Evolutionary conservation across 257 asterid species (phyloP).

Genomic region (Nyctanthes arbortristis): DNA sequence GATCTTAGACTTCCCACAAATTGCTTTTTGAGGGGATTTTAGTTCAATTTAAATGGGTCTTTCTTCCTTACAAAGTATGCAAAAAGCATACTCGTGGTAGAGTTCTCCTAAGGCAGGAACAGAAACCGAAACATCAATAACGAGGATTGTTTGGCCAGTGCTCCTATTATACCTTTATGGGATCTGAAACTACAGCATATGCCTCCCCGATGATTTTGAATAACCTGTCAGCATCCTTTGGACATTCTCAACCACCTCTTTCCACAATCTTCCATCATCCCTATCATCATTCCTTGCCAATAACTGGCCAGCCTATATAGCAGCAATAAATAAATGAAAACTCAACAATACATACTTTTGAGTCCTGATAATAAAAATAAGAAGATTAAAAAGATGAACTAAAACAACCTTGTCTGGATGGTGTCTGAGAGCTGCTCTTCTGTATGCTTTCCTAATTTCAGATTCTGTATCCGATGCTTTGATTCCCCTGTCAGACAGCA

Average conservation of each 20-base stretch:
- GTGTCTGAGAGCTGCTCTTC: conserved; percentile 95
- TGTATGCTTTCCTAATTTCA: conserved; percentile 89
- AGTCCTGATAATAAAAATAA: conserved; percentile 15
- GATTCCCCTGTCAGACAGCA: conserved; percentile 64
- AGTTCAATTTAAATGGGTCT: no score
- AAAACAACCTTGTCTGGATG: conserved; percentile 98
- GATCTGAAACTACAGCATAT: conserved; percentile 83
- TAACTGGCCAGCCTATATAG: conserved; percentile 79
- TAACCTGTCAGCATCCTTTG: conserved; percentile 84
- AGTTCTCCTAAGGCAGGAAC: background rate
- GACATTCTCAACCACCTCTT: conserved; percentile 72
- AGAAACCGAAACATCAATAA: background rate
- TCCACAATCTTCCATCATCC: conserved; percentile 72
- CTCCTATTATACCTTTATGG: conserved; percentile 57
- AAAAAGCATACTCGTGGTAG: background rate
- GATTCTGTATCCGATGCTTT: conserved; percentile 81
- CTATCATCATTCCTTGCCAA: conserved; percentile 63
- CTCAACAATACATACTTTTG: conserved; percentile 12
- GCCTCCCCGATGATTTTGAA: conserved; percentile 97
- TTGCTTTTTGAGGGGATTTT: background rate
- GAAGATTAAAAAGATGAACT: no score
- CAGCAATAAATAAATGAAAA: conserved; percentile 25
- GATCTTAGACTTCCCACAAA: no score
- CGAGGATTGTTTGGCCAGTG: background rate
- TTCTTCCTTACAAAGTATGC: background rate